phyloP scores from a whole-genome alignment of 305 asterid species.

The Fraxinus angustifolia region DNA sequence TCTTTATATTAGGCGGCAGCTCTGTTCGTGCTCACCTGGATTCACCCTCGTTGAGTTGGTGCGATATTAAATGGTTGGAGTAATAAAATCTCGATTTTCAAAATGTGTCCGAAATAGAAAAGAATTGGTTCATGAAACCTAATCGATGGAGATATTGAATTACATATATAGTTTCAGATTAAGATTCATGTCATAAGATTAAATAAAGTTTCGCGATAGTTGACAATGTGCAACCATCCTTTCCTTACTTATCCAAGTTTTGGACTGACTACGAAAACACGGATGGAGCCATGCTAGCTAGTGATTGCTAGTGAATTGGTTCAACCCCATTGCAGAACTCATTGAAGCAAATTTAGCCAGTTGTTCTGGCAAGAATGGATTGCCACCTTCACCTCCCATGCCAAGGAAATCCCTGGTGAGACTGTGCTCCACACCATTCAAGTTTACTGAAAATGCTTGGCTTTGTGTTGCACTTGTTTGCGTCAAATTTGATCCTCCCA shows the following conservation, averaged over 20 bases:
- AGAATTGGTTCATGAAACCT: background rate
- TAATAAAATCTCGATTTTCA: background rate
- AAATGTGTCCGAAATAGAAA: background rate
- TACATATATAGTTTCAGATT: background rate
- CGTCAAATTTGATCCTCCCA: constrained; percentile 25
- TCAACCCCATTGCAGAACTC: constrained; percentile 67
- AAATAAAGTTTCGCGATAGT: background rate
- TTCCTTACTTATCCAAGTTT: background rate
- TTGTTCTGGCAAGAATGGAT: constrained; percentile 61
- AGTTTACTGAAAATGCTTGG: constrained; percentile 22
- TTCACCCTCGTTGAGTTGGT: background rate
- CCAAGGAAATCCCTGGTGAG: constrained; percentile 85
- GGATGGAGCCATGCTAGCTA: constrained; percentile 23
- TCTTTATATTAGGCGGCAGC: background rate
- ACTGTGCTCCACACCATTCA: constrained; percentile 38
- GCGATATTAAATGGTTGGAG: background rate
- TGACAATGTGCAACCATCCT: background rate
- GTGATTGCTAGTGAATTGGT: constrained; percentile 51
- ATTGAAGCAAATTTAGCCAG: constrained; percentile 64
- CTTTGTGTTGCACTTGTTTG: constrained; percentile 17
- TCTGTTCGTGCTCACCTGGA: background rate
- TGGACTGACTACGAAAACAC: background rate
- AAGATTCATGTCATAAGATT: background rate
- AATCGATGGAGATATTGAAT: background rate
- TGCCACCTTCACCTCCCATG: constrained; percentile 49